These are phyloP conservation scores for Neckera pumila DNA, from an alignment of 225 moss, liverwort and hornwort species.

Conservation along the genomic window DNA sequence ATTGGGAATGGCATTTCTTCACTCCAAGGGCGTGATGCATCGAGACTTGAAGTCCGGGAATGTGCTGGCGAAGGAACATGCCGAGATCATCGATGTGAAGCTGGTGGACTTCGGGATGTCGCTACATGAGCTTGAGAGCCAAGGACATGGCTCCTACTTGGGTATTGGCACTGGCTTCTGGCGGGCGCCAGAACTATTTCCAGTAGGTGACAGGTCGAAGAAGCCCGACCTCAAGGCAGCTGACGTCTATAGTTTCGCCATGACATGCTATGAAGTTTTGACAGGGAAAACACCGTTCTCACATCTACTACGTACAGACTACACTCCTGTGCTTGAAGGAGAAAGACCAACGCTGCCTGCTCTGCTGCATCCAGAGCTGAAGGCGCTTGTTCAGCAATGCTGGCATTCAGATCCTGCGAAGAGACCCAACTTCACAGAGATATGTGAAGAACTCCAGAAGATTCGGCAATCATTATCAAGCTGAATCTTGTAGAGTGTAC, in stretches of 20 bases:
- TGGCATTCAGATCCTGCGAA: not conserved
- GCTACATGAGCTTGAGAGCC: not conserved
- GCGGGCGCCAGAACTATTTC: constrained; percentile 4
- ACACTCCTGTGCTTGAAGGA: not conserved
- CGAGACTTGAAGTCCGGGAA: constrained; percentile 5
- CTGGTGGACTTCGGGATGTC: constrained; percentile 9
- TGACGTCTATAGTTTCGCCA: constrained; percentile 5
- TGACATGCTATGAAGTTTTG: constrained; percentile 10
- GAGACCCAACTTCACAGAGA: not conserved
- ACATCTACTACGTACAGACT: not conserved
- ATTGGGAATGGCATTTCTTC: constrained; percentile 8
- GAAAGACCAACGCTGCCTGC: not conserved
- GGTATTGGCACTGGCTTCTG: constrained; percentile 6
- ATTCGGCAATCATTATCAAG: not conserved
- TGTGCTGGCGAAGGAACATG: not conserved
- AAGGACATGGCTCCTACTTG: not conserved
- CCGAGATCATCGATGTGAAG: not conserved
- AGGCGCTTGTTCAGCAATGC: not conserved
- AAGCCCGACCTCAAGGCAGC: not conserved
- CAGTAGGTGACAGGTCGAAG: not conserved
- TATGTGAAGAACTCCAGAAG: not conserved
- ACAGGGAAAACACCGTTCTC: not conserved
- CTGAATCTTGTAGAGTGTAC: not conserved
- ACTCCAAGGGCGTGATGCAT: not conserved
- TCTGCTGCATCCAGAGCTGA: not conserved